phyloP scores from a whole-genome alignment of 768 basidiomycete species.

The Heimioporus sp. region DNA sequence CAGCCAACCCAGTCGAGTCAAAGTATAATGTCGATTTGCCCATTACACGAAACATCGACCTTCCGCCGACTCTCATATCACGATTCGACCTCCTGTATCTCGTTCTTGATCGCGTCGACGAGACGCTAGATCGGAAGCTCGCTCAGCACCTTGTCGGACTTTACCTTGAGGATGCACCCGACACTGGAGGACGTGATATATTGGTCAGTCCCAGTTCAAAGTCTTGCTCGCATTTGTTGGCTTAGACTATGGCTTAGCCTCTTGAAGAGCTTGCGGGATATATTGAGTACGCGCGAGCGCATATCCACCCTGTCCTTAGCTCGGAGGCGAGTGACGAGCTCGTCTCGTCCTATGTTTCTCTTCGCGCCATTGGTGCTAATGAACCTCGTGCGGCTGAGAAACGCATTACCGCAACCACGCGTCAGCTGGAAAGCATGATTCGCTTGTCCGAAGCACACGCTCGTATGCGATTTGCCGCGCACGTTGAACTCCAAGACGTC shows the following conservation, averaged over 20 bases:
- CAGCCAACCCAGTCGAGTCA: conserved; percentile 95
- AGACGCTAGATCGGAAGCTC: conserved; percentile 76
- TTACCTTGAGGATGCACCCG: conserved; percentile 88
- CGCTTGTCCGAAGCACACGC: conserved; percentile 96
- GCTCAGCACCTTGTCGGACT: conserved; percentile 92
- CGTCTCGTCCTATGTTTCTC: conserved; percentile 86
- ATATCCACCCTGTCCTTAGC: conserved; percentile 82
- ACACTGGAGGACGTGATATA: conserved; percentile 58
- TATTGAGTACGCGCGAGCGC: conserved; percentile 87
- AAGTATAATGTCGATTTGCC: conserved; percentile 92
- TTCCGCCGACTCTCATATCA: conserved; percentile 96
- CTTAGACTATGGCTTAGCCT: conserved; percentile 50
- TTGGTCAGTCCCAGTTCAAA: conserved; percentile 51
- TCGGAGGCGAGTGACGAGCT: conserved; percentile 84
- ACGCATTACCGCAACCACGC: conserved; percentile 96
- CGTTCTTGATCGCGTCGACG: conserved; percentile 93
- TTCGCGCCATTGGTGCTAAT: conserved; percentile 83
- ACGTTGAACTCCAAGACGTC: conserved; percentile 85
- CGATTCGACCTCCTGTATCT: conserved; percentile 97
- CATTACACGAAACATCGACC: conserved; percentile 93
- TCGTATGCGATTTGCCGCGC: conserved; percentile 88
- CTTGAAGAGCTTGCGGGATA: conserved; percentile 90
- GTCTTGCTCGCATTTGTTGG: not conserved
- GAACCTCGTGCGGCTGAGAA: conserved; percentile 88
- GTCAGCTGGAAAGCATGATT: conserved; percentile 97